A percentile compares a stretch with the other conserved stretches of the same genome.
phyloP scores from a whole-genome alignment of 805 yeast species.

The Nakazawaea ernobii region DNA sequence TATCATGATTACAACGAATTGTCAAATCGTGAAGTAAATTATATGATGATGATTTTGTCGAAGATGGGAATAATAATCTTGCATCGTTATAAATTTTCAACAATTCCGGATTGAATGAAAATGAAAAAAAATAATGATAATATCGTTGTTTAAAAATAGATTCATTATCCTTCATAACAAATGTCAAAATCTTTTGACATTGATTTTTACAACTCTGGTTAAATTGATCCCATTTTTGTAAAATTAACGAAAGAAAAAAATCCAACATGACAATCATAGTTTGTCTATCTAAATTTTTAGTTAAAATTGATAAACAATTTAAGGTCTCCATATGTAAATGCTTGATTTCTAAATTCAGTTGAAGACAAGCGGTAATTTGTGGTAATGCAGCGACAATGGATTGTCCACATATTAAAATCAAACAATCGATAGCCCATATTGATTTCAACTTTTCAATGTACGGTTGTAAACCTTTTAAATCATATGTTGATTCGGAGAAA shows the following conservation, averaged over 20 bases:
- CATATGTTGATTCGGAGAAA: slow-evolving; percentile 76
- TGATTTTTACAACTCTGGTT: slow-evolving; percentile 39
- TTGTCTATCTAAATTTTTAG: slow-evolving; percentile 47
- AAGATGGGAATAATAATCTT: slow-evolving; percentile 2
- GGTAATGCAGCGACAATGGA: slow-evolving; percentile 67
- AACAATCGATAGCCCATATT: slow-evolving; percentile 64
- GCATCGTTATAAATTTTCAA: slow-evolving; percentile 25
- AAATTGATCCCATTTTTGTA: slow-evolving; percentile 60
- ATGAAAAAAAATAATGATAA: slow-evolving; percentile 47
- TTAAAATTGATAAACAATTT: slow-evolving; percentile 61
- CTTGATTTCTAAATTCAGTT: slow-evolving; percentile 62
- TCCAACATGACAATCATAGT: slow-evolving; percentile 66
- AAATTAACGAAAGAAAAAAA: slow-evolving; percentile 63
- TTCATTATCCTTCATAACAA: slow-evolving; percentile 27
- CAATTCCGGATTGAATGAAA: slow-evolving; percentile 39
- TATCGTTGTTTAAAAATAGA: slow-evolving; percentile 31
- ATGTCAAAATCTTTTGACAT: slow-evolving; percentile 46
- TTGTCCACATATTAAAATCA: slow-evolving; percentile 48
- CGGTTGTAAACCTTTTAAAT: slow-evolving; percentile 64
- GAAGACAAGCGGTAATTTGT: slow-evolving; percentile 81
- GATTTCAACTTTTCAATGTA: slow-evolving; percentile 67
- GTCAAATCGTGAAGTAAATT: slow-evolving; percentile 46
- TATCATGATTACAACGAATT: slow-evolving; percentile 53
- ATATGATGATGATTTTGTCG: slow-evolving; percentile 10
- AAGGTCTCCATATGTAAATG: slow-evolving; percentile 59